phyloP scores from a whole-genome alignment of 768 basidiomycete genomes.

The Russula earlei region DNA sequence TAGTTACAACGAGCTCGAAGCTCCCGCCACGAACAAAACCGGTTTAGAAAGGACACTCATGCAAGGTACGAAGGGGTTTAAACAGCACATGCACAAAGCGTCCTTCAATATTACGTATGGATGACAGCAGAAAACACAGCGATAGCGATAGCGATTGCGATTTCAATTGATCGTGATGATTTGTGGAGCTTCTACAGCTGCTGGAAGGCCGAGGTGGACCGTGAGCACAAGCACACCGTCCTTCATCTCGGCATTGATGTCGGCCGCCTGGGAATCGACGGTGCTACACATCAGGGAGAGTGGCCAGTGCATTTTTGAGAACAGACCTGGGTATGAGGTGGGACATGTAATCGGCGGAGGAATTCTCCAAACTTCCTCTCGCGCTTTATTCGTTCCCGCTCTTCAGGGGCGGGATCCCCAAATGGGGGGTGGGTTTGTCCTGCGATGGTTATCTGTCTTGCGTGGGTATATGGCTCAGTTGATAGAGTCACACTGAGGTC shows the following conservation, averaged over 20 bases:
- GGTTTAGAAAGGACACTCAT: background rate
- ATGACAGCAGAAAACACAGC: background rate
- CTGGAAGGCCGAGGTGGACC: slow-evolving; percentile 42
- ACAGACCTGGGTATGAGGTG: slow-evolving; percentile 47
- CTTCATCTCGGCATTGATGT: slow-evolving; percentile 45
- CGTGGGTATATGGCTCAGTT: slow-evolving; percentile 50
- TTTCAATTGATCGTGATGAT: slow-evolving; percentile 36
- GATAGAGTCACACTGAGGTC: slow-evolving; percentile 53
- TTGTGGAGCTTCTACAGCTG: slow-evolving; percentile 37
- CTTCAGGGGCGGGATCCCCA: slow-evolving; percentile 22
- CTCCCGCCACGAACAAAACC: background rate
- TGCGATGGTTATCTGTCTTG: slow-evolving; percentile 49
- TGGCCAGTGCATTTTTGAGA: slow-evolving; percentile 15
- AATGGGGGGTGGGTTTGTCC: slow-evolving; percentile 39
- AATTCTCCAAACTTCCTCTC: slow-evolving; percentile 49
- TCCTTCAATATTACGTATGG: background rate
- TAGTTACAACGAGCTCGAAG: background rate
- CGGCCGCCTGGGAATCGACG: slow-evolving; percentile 34
- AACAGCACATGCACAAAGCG: no score
- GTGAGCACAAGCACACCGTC: slow-evolving; percentile 53
- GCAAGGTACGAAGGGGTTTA: no score
- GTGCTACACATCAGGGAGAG: slow-evolving; percentile 19
- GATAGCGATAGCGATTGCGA: background rate
- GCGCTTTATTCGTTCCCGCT: slow-evolving; percentile 28
- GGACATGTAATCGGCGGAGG: slow-evolving; percentile 43